phyloP scores from a whole-genome alignment of 805 yeast genomes.

The Sugiyamaella marilandica region DNA sequence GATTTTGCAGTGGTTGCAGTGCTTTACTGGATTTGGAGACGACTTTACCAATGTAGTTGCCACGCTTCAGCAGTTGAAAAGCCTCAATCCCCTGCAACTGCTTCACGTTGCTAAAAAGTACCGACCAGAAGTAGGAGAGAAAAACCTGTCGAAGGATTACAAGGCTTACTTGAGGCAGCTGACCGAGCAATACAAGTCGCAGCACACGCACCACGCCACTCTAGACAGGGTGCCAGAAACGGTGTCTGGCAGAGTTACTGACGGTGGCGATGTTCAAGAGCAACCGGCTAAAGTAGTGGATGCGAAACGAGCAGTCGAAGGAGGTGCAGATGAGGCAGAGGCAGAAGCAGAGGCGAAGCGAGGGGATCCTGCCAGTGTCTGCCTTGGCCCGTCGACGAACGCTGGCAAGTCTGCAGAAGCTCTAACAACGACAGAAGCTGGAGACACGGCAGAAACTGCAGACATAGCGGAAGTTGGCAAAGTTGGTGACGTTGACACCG shows the following conservation, averaged over 20 bases:
- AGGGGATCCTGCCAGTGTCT: neutral
- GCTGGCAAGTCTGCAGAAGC: neutral
- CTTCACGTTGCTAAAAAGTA: slow-evolving; percentile 68
- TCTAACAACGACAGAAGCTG: neutral
- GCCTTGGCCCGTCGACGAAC: neutral
- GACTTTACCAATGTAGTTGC: slow-evolving; percentile 38
- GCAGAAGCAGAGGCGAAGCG: neutral
- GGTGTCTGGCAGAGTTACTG: neutral
- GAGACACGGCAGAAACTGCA: neutral
- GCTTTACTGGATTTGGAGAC: slow-evolving; percentile 64
- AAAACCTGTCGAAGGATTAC: slow-evolving; percentile 52
- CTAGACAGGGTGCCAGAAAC: slow-evolving; percentile 13
- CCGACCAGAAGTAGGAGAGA: slow-evolving; percentile 79
- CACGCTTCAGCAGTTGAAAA: slow-evolving; percentile 53
- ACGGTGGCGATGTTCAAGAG: too few species aligned
- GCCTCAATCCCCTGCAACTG: slow-evolving; percentile 65
- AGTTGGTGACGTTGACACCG: neutral
- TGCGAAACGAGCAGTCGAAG: neutral
- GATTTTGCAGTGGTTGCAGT: slow-evolving; percentile 85
- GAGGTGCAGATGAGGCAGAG: too few species aligned
- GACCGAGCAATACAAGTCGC: slow-evolving; percentile 28
- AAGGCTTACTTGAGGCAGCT: slow-evolving; percentile 40
- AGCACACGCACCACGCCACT: slow-evolving; percentile 20
- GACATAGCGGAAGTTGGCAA: neutral
- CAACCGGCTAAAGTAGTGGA: neutral